Base-by-base conservation (phyloP, 768 basidiomycete genomes). In the Hericium alpestre region DNA sequence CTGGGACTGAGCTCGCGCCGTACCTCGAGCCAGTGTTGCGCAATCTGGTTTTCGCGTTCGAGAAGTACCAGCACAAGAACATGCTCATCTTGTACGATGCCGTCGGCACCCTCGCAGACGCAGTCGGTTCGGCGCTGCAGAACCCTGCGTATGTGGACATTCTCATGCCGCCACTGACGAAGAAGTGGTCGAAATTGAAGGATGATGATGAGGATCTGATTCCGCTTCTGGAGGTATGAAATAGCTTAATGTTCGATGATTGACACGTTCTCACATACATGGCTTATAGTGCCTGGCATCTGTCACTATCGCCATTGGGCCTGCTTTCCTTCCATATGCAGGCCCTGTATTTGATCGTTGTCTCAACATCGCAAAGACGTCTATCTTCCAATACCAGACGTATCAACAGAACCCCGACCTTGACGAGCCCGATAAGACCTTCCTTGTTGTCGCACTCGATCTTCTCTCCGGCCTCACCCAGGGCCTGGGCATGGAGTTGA, bases 51-150 rank as follows among this genome's bases (percentile, higher is more conserved):
- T 84, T 91, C 61, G 96, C 96, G 1, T 99, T 98, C 71, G 83
- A 90, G 57, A 97, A 96, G 73, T 99, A 99, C 71, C 96, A 99
- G 68, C 94, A 96, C 72, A 98, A 98, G 79, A 99, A 99, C 69
- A 86, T 98, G 81, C 80, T 99, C 63, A 99, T 98, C 59, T 74
- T 99, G 37, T 98, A 98, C 67, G 96, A 99, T 65, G 96, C 96
- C n/a, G 88, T 99, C 49, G 96, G 96, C 7, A 99, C 96, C 0
- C 77, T 99, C 39, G 96, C 96, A 7, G 96, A 99, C 66, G 93
- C 94, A 4, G 96, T 99, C 47, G 94, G 94, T 3, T 69, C 84
- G 40, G 89, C 92, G 5, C 73, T 99, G 60, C 84, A 88, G 66
- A 90, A 93, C 67, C 80, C 90, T 8, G 73, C 81, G 9, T 93